Base-by-base conservation (phyloP, 768 basidiomycete genomes). In the Boletus rubropictus region DNA sequence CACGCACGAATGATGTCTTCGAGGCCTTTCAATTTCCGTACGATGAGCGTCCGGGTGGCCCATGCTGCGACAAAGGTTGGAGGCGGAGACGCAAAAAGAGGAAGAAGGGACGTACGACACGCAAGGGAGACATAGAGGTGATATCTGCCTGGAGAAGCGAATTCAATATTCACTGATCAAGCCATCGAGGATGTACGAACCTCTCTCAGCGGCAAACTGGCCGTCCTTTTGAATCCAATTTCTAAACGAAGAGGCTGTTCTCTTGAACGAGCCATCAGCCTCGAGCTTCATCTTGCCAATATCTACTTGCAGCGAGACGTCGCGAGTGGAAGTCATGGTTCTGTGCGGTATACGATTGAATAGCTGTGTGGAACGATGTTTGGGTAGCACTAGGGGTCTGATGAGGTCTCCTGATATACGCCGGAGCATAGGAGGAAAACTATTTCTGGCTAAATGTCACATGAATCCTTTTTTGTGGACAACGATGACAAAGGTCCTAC, bases 31-130 rank as follows among this genome's bases (percentile, higher is more conserved):
- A 98, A 76, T 67, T 91, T 83, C 54, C 94, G 78, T 4, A 86
- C 74, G 56, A 98, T 96, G 52, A 96, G 72, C 4, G 93, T 80
- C 54, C 95, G 78, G 21, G 91, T 90, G 0, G 95, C 95, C 95
- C 94, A 98, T 8, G 95, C 86, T 89, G 38, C 10, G 33, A 37
- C 9, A n/a, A 15, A 9, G 20, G 37, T 22, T 17, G 11, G 20
- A 24, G 22, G 31, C 1, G 5, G 25, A 2, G 10, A 10, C 3
- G 11, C 0, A 2, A 14, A 10, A 21, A 5, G 25, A 27, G 5
- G 14, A 21, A 8, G 10, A 17, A 1, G 3, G 22, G 29, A 55
- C 84, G 63, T 53, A 89, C 87, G 92, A 58, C 92, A 97, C 2
- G 86, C 81, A 53, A 82, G 81, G 4, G 86, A 87, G 48, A 96